A percentile compares a stretch with the other conserved stretches of the same genome.
Conservation (phyloP, 805 yeast species). For the Blastobotrys robertii region DNA sequence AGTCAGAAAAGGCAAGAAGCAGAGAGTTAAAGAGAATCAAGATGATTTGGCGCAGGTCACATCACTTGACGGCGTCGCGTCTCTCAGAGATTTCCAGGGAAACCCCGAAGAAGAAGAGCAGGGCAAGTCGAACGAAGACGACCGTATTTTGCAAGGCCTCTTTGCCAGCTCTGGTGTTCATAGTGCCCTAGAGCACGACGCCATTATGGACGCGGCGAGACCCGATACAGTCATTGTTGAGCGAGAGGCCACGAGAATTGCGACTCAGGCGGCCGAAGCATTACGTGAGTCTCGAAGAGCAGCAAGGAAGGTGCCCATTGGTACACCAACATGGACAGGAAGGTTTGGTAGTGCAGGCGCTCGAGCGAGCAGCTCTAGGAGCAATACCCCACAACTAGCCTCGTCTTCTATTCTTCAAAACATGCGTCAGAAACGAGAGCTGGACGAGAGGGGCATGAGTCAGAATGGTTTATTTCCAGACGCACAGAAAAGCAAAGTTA, state of each 20-base stretch:
- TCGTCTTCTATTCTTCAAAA: constrained; percentile 43
- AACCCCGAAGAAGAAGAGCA: constrained; percentile 33
- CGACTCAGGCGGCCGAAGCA: constrained; percentile 52
- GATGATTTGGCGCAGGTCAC: constrained; percentile 65
- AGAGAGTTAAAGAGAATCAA: constrained; percentile 29
- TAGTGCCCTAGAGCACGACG: constrained; percentile 70
- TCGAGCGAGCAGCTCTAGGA: not conserved
- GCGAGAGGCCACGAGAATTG: constrained; percentile 51
- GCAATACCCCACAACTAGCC: constrained; percentile 6
- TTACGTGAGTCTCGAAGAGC: constrained; percentile 47
- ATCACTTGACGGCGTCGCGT: constrained; percentile 60
- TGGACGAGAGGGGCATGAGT: constrained; percentile 19
- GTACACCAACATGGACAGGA: constrained; percentile 96
- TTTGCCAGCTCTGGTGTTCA: constrained; percentile 66
- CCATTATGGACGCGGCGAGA: constrained; percentile 47
- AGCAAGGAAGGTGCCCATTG: constrained; percentile 43
- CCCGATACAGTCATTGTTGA: constrained; percentile 49
- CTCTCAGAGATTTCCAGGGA: constrained; percentile 52
- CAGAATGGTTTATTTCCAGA: not conserved
- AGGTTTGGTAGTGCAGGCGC: constrained; percentile 74
- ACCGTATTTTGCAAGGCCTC: constrained; percentile 62
- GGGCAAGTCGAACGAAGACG: constrained; percentile 19
- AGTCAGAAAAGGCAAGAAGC: constrained; percentile 18
- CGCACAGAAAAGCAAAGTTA: constrained; percentile 15
- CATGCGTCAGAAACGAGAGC: constrained; percentile 36